Evolutionary conservation across 768 basidiomycete species (phyloP), one percentile per base, ranked within the genome.

Genomic region (Crepidotus variabilis): DNA sequence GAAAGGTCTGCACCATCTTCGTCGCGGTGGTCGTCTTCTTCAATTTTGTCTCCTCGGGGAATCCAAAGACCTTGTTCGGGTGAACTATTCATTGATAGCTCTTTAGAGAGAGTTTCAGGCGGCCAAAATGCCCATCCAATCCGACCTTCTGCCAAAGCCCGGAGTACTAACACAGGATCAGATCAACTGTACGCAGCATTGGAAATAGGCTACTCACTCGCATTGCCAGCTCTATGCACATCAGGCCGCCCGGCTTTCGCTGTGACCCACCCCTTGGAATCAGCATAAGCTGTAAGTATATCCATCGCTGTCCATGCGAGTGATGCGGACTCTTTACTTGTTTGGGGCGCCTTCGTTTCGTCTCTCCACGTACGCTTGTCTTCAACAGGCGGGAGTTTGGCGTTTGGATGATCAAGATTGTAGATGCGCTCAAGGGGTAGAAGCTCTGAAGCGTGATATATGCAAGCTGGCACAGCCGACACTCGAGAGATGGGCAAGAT

Each of bases 231-330:
- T 43, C 95, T 82, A 65, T 92, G 87, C 21, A 90, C 74, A 71
- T 98, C 95, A 2, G 94, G 88, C 58, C 95, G 71, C 1, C 93
- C 94, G 5, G 91, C 91, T 69, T 94, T 90, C 9, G 95, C 94
- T 32, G 95, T 98, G 43, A 94, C 70, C 86, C 88, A 93, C 18
- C 90, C 88, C 67, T 88, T 91, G 56, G 78, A 75, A 50, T 81
- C 68, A 1, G 95, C 93, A 68, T 88, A 90, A 2, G 87, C 85
- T 4, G 80, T 84, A 58, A 97, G 78, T 50, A 98, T 78, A 61
- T 92, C 90, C 75, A 89, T 91, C 3, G 94, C 87, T 0, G 92
- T 94, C 95, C 94, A 97, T 23, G 59, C 51, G 2, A 59, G 51
- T 10, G 60, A 45, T 23, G 63, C 67, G 10, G 60, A 23, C n/a